Evolutionary conservation across 176 grass and related monocot genomes (phyloP), one percentile per base, ranked within the genome.

Genomic region (Aegilops speltoides): DNA sequence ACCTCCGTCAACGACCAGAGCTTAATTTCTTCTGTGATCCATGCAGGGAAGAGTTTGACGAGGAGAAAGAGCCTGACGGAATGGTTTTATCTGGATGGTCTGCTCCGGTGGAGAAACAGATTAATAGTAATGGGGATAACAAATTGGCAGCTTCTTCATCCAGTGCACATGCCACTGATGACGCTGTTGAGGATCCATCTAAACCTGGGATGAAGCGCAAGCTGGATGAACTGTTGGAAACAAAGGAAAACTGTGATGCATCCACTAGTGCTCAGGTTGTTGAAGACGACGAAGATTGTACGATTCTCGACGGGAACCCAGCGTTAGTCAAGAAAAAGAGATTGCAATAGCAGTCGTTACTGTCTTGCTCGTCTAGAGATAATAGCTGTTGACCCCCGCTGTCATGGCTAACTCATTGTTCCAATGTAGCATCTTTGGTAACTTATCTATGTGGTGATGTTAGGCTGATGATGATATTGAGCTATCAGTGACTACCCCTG

Each of bases 51-150:
- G 94, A 93, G 84, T 97, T 99, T 4, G 87, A 97, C 9, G 87
- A 72, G 43, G 97, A 99, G 77, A 99, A 97, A 77, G 94, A 99
- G 65, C 97, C 92, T 41, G 94, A 99, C 10, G 87, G 97, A 76
- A 94, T 99, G 92, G 92, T 93, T 66, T 87, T 99, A 10, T 89
- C 85, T 81, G 97, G 97, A 54, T 97, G 94, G 97, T 94, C 91
- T 34, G 87, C 80, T 66, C 87, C 82, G 73, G 83, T 64, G 37
- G 86, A 88, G 64, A 92, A 90, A 59, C 73, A 87, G 70, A 32
- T 81, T 17, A 80, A 80, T n/a, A 87, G 88, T 67, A 99, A 99
- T 10, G 90, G 94, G 11, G 90, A 88, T n/a, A 93, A 80, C 79
- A 94, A 69, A 76, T 65, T 78, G 0, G 22, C 52, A 25, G 82